These are phyloP conservation scores for Lactifluus subvellereus DNA, from an alignment of 768 basidiomycete genomes.

Conservation along the genomic window DNA sequence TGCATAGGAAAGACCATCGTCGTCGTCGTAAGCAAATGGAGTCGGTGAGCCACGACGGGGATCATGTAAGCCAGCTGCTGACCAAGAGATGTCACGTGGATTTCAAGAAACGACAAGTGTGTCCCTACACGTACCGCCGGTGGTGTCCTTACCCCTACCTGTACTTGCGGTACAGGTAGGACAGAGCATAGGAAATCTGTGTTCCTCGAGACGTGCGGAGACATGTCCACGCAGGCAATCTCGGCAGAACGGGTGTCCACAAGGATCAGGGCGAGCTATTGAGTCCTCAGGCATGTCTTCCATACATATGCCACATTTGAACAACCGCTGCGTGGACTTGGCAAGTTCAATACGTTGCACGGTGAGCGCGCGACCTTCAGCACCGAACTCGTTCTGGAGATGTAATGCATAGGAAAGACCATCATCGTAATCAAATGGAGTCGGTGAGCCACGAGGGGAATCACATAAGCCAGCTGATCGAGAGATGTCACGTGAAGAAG, in stretches of 20 bases:
- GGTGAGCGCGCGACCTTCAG: no score
- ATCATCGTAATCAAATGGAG: conserved; percentile 21
- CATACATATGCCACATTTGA: conserved; percentile 52
- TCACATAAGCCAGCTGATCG: neutral
- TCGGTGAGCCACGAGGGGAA: neutral
- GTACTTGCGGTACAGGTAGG: conserved; percentile 44
- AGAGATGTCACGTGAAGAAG: neutral
- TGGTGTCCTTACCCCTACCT: conserved; percentile 22
- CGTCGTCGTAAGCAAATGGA: conserved; percentile 22
- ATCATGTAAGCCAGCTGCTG: neutral
- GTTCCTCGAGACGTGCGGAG: conserved; percentile 43
- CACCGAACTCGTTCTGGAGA: no score
- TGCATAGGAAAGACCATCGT: neutral
- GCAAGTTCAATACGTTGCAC: no score
- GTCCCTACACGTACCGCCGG: conserved; percentile 30
- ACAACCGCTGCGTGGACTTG: conserved; percentile 25
- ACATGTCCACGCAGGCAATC: conserved; percentile 44
- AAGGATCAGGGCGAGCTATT: conserved; percentile 41
- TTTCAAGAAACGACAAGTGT: neutral
- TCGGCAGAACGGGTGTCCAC: conserved; percentile 50
- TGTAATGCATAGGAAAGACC: no score
- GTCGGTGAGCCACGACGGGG: neutral
- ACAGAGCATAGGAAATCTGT: conserved; percentile 55
- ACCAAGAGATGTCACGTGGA: neutral
- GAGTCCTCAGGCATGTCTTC: conserved; percentile 43